Conservation (phyloP, 2,329 filamentous ascomycete genomes). For the Alternaria solani region DNA sequence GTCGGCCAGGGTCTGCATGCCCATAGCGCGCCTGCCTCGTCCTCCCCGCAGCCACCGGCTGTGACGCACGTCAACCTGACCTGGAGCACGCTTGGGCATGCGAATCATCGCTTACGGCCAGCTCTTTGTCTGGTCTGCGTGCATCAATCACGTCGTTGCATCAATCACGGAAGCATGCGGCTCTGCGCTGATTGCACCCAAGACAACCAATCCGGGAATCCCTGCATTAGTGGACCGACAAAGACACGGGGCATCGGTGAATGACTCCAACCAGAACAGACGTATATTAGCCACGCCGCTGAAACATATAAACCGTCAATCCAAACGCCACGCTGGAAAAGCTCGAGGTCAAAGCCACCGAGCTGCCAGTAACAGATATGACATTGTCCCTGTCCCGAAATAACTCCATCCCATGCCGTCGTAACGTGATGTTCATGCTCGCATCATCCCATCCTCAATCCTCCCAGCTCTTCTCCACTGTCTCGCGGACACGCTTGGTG, state of each 20-base stretch:
- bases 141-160: background rate
- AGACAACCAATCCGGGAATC: constrained; percentile 1
- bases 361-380: constrained; percentile 18
- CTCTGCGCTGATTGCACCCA: background rate
- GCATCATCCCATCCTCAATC: constrained; percentile 61
- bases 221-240: constrained; percentile 2
- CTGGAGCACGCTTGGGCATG: background rate
- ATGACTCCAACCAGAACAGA: background rate
- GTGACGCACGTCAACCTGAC: constrained; percentile 22
- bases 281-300: constrained; percentile 17
- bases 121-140: background rate
- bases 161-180: background rate
- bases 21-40: constrained; percentile 35
- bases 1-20: constrained; percentile 21
- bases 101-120: background rate
- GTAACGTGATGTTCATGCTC: constrained; percentile 20
- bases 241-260: background rate
- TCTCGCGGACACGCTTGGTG: constrained; percentile 91
- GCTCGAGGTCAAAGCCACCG: constrained; percentile 18
- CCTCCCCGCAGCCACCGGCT: constrained; percentile 23
- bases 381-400: constrained; percentile 18
- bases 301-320: constrained; percentile 11
- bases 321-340: constrained; percentile 39
- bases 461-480: constrained; percentile 99
- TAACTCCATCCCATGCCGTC: constrained; percentile 32